Evolutionary conservation across 1,139 yeast genomes (phyloP).

Genomic region (Meyerozyma guilliermondii): DNA sequence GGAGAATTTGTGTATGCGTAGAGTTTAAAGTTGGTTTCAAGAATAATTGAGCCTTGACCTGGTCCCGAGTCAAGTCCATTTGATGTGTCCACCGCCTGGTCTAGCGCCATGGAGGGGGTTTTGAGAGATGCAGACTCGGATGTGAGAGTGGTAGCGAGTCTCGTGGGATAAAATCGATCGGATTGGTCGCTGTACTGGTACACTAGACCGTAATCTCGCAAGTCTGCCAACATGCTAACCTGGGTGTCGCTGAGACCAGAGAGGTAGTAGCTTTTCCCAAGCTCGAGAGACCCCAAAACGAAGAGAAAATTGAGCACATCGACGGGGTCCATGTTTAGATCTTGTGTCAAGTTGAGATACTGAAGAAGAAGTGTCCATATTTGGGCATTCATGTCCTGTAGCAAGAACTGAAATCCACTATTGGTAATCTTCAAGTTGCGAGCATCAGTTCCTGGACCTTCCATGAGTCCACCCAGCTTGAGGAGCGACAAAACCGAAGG

Average conservation of each 20-base stretch:
- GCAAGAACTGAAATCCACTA: constrained; percentile 85
- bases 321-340: constrained; percentile 88
- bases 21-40: constrained; percentile 89
- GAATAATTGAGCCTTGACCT: constrained; percentile 63
- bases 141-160: constrained; percentile 85
- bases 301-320: constrained; percentile 92
- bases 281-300: constrained; percentile 85
- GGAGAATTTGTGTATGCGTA: constrained; percentile 96
- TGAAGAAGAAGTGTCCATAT: constrained; percentile 90
- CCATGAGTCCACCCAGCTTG: constrained; percentile 83
- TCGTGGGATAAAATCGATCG: constrained; percentile 78
- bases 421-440: constrained; percentile 70
- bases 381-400: constrained; percentile 92
- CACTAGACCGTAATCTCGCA: constrained; percentile 87
- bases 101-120: constrained; percentile 66
- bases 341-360: constrained; percentile 80
- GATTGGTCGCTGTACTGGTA: constrained; percentile 65
- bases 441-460: constrained; percentile 34
- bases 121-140: constrained; percentile 72
- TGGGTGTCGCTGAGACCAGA: constrained; percentile 76
- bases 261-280: constrained; percentile 81
- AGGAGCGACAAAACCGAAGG: constrained; percentile 61
- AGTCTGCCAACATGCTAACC: constrained; percentile 78
- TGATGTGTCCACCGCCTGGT: constrained; percentile 48
- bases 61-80: constrained; percentile 15